Evolutionary conservation across 2,329 filamentous ascomycete genomes (phyloP).

Genomic region (Clarireedia sp.): DNA sequence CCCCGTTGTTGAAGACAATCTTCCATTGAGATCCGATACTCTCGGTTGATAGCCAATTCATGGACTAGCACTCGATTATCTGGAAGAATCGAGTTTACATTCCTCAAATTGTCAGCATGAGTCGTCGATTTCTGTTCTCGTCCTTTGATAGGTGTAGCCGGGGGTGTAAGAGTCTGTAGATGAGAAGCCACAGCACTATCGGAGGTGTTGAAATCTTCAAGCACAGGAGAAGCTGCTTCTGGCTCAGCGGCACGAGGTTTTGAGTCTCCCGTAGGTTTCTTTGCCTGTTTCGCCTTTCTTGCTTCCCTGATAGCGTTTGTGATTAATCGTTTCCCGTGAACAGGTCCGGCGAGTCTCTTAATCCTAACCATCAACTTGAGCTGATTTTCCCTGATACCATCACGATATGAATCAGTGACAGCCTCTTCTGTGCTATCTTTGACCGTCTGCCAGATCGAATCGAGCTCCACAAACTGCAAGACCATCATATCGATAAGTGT

Average conservation of each 20-base stretch:
- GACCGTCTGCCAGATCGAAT: slow-evolving; percentile 76
- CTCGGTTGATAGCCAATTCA: slow-evolving; percentile 71
- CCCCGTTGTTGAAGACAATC: slow-evolving; percentile 53
- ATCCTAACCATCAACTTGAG: slow-evolving; percentile 71
- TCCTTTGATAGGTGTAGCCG: slow-evolving; percentile 38
- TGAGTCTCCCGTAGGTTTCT: slow-evolving; percentile 61
- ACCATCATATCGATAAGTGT: slow-evolving; percentile 77
- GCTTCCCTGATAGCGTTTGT: slow-evolving; percentile 67
- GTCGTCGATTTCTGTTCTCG: slow-evolving; percentile 8
- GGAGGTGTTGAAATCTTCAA: slow-evolving; percentile 36
- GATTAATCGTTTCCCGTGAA: slow-evolving; percentile 64
- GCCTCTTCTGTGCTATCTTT: slow-evolving; percentile 68
- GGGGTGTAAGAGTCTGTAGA: slow-evolving; percentile 45
- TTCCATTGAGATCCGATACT: slow-evolving; percentile 60
- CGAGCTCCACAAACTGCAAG: slow-evolving; percentile 76
- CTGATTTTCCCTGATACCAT: slow-evolving; percentile 76
- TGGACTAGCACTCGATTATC: slow-evolving; percentile 70
- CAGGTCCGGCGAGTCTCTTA: slow-evolving; percentile 65
- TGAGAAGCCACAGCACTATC: slow-evolving; percentile 35
- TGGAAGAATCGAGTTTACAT: slow-evolving; percentile 47
- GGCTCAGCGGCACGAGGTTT: slow-evolving; percentile 51
- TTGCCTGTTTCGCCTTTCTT: slow-evolving; percentile 54
- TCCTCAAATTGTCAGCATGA: slow-evolving; percentile 25
- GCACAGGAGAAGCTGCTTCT: slow-evolving; percentile 30
- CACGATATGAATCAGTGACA: slow-evolving; percentile 67